These are phyloP conservation scores for Polytrichum formosum DNA, from an alignment of 225 moss, liverwort and hornwort genomes.

Conservation along the genomic window DNA sequence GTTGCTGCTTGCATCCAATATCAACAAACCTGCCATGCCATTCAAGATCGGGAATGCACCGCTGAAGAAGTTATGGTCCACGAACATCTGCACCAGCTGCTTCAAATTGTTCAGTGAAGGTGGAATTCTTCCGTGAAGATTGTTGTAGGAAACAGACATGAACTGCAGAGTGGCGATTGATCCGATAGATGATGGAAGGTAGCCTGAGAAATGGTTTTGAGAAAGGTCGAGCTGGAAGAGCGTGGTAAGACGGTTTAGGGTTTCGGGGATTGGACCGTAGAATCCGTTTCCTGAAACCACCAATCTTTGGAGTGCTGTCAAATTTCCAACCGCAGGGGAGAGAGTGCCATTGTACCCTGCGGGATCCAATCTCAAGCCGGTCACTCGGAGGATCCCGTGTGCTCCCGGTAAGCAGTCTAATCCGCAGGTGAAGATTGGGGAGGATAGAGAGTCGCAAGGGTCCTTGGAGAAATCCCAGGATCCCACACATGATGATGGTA, in stretches of 20 bases:
- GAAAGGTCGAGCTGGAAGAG: slow-evolving; percentile 40
- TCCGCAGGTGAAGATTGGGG: slow-evolving; percentile 18
- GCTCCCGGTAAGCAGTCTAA: slow-evolving; percentile 12
- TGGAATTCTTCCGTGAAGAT: slow-evolving; percentile 19
- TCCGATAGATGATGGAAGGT: slow-evolving; percentile 10
- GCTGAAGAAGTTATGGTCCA: slow-evolving; percentile 15
- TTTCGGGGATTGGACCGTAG: slow-evolving; percentile 9
- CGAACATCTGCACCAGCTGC: slow-evolving; percentile 3
- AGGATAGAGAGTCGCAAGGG: slow-evolving; percentile 17
- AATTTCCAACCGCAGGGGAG: slow-evolving; percentile 14
- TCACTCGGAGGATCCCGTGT: slow-evolving; percentile 8
- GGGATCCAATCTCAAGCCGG: slow-evolving; percentile 16
- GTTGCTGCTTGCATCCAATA: slow-evolving; percentile 21
- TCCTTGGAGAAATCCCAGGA: slow-evolving; percentile 25
- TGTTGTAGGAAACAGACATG: slow-evolving; percentile 35
- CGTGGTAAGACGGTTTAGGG: not conserved
- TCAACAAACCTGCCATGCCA: slow-evolving; percentile 11
- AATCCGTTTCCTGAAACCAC: slow-evolving; percentile 34
- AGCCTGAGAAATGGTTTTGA: slow-evolving; percentile 32
- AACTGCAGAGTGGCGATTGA: slow-evolving; percentile 13
- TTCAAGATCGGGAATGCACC: slow-evolving; percentile 9
- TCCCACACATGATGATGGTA: slow-evolving; percentile 15
- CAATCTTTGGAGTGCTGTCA: slow-evolving; percentile 21
- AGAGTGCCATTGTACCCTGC: slow-evolving; percentile 16
- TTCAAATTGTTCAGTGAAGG: slow-evolving; percentile 6